Base-by-base conservation (phyloP, 371 early-diverging fungal species). In the Lichtheimia ramosa region DNA sequence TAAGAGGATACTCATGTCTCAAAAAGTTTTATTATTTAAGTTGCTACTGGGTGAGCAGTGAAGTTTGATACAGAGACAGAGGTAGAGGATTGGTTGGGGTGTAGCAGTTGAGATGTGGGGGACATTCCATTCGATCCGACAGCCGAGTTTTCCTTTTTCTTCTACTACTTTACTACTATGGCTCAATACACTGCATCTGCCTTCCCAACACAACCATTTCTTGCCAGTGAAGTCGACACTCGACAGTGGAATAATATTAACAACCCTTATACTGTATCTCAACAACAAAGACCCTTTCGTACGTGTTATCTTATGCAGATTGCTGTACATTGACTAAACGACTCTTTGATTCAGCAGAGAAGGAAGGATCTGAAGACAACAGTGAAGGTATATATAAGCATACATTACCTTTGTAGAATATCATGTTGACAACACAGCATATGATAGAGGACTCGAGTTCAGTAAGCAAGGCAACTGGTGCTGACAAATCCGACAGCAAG, bases 361-460 rank as follows among this genome's bases (percentile, higher is more conserved):
- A 54, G 40, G 8, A 61, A 61, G 46, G 61, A 61, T 48, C 51
- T 42, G 62, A 24, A n/a, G 50, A 28, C 7, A 41, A 62, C 40
- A 55, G 62, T 40, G 50, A 54, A 48, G 61, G 61, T 42, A 54
- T 12, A 21, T 8, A 41, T 15, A 27, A 13, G 14, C 18, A 51
- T 2, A 28, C 25, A 25, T 3, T 25, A 25, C n/a, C 23, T 10
- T 16, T 43, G 4, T 16, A 21, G n/a, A n/a, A n/a, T n/a, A n/a
- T n/a, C n/a, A n/a, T n/a, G n/a, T n/a, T n/a, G n/a, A n/a, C n/a
- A n/a, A n/a, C n/a, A n/a, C n/a, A n/a, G n/a, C n/a, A n/a, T n/a
- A n/a, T n/a, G n/a, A n/a, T n/a, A 52, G 52, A 52, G 21, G 51
- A 42, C 23, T 61, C 60, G 34, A 61, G 14, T 24, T 21, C 48